Evolutionary conservation across 208 protist genomes (phyloP).

Genomic region (Herpetomonas samuelpessoai): DNA sequence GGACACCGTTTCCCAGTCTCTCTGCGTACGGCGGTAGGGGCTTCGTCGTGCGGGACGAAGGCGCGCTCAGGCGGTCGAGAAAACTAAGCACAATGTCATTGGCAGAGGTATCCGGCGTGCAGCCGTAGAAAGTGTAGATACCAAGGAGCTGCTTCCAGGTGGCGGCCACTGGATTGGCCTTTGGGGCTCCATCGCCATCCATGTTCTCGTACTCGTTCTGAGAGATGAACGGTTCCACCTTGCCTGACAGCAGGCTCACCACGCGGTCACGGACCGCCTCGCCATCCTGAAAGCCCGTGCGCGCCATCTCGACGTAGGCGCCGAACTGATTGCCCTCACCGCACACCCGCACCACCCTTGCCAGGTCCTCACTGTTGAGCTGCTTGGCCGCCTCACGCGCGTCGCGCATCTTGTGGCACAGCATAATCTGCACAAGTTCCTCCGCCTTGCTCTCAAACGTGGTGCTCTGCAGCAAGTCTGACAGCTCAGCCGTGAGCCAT

Average conservation of each 20-base stretch:
- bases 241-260: constrained; percentile 75
- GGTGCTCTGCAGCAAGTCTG: constrained; percentile 29
- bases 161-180: constrained; percentile 37
- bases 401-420: constrained; percentile 71
- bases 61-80: constrained; percentile 53
- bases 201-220: constrained; percentile 46
- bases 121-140: constrained; percentile 87
- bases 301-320: constrained; percentile 62
- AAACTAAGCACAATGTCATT: constrained; percentile 76
- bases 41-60: constrained; percentile 40
- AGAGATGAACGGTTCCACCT: constrained; percentile 79
- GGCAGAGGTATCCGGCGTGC: constrained; percentile 67
- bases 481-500: constrained; percentile 72
- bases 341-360: constrained; percentile 72
- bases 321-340: constrained; percentile 87
- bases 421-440: constrained; percentile 71
- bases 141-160: constrained; percentile 91
- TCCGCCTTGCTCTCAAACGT: constrained; percentile 33
- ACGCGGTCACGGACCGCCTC: constrained; percentile 63
- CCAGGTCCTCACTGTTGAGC: constrained; percentile 51
- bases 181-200: constrained; percentile 12
- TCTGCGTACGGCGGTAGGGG: constrained; percentile 81
- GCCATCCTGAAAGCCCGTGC: constrained; percentile 35
- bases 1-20: constrained; percentile 22
- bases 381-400: constrained; percentile 42